phyloP scores from a whole-genome alignment of 1,284 basidiomycete species.

The Mycosarcoma mackinlayi region DNA sequence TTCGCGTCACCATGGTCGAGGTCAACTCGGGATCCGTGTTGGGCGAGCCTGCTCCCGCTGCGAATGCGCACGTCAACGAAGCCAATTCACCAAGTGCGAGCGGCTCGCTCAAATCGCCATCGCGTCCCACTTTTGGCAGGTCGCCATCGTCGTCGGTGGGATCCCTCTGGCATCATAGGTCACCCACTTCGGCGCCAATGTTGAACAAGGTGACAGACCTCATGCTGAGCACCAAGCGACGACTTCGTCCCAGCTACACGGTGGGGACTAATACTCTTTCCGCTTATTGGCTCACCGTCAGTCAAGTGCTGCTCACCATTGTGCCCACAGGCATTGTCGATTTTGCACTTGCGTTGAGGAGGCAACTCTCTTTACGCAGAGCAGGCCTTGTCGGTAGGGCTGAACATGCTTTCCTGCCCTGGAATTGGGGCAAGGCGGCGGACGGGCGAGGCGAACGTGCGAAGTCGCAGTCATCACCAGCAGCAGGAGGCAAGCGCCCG shows the following conservation, averaged over 20 bases:
- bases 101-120: constrained; percentile 19
- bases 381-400: constrained; percentile 42
- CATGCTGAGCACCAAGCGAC: constrained; percentile 45
- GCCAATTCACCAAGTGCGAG: constrained; percentile 8
- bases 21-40: constrained; percentile 43
- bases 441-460: constrained; percentile 1
- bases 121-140: constrained; percentile 34
- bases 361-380: constrained; percentile 42
- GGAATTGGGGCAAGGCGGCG: constrained; percentile 30
- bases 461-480: constrained; percentile 6
- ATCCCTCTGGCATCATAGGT: constrained; percentile 47
- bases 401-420: constrained; percentile 47
- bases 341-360: constrained; percentile 30
- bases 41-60: constrained; percentile 14
- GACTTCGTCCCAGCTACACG: constrained; percentile 44
- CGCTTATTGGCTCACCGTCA: constrained; percentile 42
- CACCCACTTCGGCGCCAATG: constrained; percentile 45
- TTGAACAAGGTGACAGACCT: constrained; percentile 47
- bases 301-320: constrained; percentile 40
- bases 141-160: constrained; percentile 46
- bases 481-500: constrained; percentile 6
- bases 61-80: constrained; percentile 1
- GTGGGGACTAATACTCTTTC: constrained; percentile 37
- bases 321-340: constrained; percentile 46
- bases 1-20: constrained; percentile 48